Conservation (phyloP, 2,329 filamentous ascomycete genomes). For the Rosellinia necatrix region DNA sequence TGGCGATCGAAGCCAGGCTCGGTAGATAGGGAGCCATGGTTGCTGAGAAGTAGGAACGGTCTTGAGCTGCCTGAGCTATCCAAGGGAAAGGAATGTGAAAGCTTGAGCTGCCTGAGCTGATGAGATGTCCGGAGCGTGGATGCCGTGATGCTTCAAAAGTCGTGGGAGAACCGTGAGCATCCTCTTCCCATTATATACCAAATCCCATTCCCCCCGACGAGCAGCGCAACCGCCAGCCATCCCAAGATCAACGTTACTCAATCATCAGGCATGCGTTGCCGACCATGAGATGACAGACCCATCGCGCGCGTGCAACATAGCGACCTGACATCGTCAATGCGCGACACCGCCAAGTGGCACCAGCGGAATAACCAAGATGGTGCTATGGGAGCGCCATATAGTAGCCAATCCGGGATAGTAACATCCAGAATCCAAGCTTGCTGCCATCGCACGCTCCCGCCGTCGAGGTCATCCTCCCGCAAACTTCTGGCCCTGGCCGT, state of each 20-base stretch:
- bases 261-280: slow-evolving; percentile 18
- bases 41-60: slow-evolving; percentile 24
- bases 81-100: slow-evolving; percentile 21
- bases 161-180: not conserved
- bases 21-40: slow-evolving; percentile 34
- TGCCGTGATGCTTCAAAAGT: slow-evolving; percentile 11
- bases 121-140: slow-evolving; percentile 18
- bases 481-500: slow-evolving; percentile 11
- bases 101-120: slow-evolving; percentile 25
- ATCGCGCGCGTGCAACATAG: slow-evolving; percentile 33
- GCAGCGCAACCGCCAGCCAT: slow-evolving; percentile 16
- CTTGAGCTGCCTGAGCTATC: slow-evolving; percentile 31
- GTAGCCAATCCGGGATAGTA: slow-evolving; percentile 14
- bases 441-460: slow-evolving; percentile 19
- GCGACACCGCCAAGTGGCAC: slow-evolving; percentile 9
- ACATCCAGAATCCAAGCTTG: slow-evolving; percentile 17
- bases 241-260: slow-evolving; percentile 37
- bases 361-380: no score
- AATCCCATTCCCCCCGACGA: not conserved
- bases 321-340: slow-evolving; percentile 15
- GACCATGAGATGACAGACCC: slow-evolving; percentile 32
- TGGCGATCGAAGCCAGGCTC: slow-evolving; percentile 34
- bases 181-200: slow-evolving; percentile 19
- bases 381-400: no score
- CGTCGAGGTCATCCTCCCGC: slow-evolving; percentile 23